Percentiles rank a stretch among this genome's conserved stretches.
These are phyloP conservation scores for Penicillium taxi DNA, from an alignment of 495 filamentous ascomycete species.

Conservation along the genomic window DNA sequence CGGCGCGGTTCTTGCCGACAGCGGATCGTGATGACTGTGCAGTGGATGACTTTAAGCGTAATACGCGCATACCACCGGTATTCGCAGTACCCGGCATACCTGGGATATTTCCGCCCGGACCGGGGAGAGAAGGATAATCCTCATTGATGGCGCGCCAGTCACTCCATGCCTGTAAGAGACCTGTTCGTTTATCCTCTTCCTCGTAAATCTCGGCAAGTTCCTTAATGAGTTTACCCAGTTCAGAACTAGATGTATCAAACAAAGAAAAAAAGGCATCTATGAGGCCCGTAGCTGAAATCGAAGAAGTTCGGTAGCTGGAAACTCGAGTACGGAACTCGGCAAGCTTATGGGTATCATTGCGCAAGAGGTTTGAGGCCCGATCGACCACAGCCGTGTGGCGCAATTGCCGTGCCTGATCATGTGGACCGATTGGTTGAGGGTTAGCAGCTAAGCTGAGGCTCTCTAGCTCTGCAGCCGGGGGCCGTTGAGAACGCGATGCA, in stretches of 20 bases:
- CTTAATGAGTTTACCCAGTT: conserved; percentile 82
- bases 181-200: conserved; percentile 60
- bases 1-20: conserved; percentile 38
- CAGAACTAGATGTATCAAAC: conserved; percentile 69
- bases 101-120: conserved; percentile 51
- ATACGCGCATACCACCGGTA: conserved; percentile 46
- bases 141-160: conserved; percentile 94
- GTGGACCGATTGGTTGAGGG: conserved; percentile 44
- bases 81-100: conserved; percentile 39
- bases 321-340: conserved; percentile 67
- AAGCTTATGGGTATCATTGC: conserved; percentile 64
- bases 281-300: conserved; percentile 61
- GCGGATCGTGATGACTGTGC: conserved; percentile 61
- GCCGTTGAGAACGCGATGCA: conserved; percentile 30
- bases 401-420: conserved; percentile 71
- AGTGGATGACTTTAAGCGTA: conserved; percentile 70
- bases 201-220: conserved; percentile 94
- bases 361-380: conserved; percentile 70
- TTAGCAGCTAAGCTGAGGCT: conserved; percentile 28
- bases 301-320: conserved; percentile 60
- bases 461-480: conserved; percentile 37
- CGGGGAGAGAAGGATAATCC: conserved; percentile 87
- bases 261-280: conserved; percentile 75
- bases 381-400: conserved; percentile 72
- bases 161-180: conserved; percentile 75